These are phyloP conservation scores for Starmerella khaoyaiensis DNA, from an alignment of 805 yeast species.

Conservation along the genomic window DNA sequence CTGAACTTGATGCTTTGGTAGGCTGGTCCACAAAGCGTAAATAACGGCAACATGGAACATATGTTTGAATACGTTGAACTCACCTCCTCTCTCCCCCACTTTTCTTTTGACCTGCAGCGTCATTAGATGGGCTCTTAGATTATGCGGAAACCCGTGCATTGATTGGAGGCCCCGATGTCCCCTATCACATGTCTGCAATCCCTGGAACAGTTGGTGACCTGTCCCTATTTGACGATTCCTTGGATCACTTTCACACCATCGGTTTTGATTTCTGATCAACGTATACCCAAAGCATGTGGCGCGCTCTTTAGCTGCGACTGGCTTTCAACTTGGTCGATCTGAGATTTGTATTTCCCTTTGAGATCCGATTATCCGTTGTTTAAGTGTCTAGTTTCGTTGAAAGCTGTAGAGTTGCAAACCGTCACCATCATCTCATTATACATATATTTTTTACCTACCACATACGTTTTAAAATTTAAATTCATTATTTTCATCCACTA, in stretches of 20 bases:
- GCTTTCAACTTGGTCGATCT: no score
- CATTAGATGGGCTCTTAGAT: conserved; percentile 24
- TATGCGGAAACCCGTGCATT: conserved; percentile 19
- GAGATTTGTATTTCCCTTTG: no score
- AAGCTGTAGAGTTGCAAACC: conserved; percentile 2
- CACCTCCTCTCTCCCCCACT: conserved; percentile 21
- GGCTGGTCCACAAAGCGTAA: conserved; percentile 1
- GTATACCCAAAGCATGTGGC: conserved; percentile 18
- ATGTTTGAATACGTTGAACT: conserved; percentile 11
- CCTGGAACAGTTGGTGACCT: conserved; percentile 21
- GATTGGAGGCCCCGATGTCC: conserved; percentile 20
- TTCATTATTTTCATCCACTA: no score
- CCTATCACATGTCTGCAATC: conserved; percentile 12
- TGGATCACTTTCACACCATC: conserved; percentile 4
- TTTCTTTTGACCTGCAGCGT: conserved; percentile 25
- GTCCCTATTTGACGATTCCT: conserved; percentile 19
- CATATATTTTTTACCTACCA: no score
- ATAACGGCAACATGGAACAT: no score
- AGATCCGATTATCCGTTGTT: no score
- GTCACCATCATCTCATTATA: neutral
- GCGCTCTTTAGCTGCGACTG: conserved; percentile 21
- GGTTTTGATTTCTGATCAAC: conserved; percentile 6
- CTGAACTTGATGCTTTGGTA: neutral
- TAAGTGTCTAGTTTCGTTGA: no score
- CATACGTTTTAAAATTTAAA: no score